Base-by-base conservation (phyloP, 495 filamentous ascomycete species). In the Penicillium steckii region DNA sequence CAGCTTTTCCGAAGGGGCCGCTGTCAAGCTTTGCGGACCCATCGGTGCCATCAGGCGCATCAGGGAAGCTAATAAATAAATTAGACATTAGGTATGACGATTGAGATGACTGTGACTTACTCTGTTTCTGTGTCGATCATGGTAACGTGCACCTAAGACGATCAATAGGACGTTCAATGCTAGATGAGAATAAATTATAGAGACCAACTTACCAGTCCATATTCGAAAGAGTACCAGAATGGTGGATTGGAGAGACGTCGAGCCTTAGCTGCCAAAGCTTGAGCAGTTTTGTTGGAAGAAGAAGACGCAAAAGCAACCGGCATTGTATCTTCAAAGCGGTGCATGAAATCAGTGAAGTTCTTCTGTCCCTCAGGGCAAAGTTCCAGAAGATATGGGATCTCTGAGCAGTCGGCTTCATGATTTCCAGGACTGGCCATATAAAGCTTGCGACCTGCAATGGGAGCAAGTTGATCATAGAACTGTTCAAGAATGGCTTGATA, bases 171-270 rank as follows among this genome's bases (percentile, higher is more conserved):
- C n/a, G n/a, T n/a, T n/a, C n/a, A n/a, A n/a, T n/a, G n/a, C n/a
- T n/a, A n/a, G n/a, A n/a, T n/a, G n/a, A n/a, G n/a, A n/a, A n/a
- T n/a, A n/a, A n/a, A n/a, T n/a, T n/a, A n/a, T n/a, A n/a, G n/a
- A n/a, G n/a, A n/a, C n/a, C n/a, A n/a, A n/a, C n/a, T n/a, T n/a
- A n/a, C n/a, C 72, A 74, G 82, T 78, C 81, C 81, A 67, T 83
- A 82, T 43, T 85, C 80, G 62, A 85, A 85, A 0, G 80, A 83
- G 64, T 82, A 85, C 81, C 81, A 85, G 68, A 85, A 85, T 1
- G 82, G 82, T 1, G 82, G 82, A 24, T 80, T 77, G 3, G 82
- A 67, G 3, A 82, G 72, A 22, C 51, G 35, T 4, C 66, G 59
- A 3, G 82, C 82, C 53, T 73, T 68, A 41, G 70, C 67, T 13